Percentiles rank a stretch among this genome's conserved stretches.
Evolutionary conservation across 2,329 filamentous ascomycete genomes (phyloP).

Genomic region (Drechslerella coelobrocha): DNA sequence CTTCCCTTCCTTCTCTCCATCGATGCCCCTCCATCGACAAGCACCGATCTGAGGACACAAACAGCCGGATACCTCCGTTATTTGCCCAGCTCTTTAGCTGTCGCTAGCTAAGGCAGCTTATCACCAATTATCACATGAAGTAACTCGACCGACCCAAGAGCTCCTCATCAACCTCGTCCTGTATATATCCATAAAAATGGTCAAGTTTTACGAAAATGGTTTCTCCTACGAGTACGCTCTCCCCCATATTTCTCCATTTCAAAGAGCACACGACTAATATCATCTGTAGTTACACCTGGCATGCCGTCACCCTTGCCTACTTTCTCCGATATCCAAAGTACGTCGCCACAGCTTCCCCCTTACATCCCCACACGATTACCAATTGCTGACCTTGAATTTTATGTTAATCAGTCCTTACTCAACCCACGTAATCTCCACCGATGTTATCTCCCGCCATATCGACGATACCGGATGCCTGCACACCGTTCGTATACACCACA

Average conservation of each 20-base stretch:
- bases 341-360: conserved; percentile 9
- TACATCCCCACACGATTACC: neutral
- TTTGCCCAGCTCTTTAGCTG: conserved; percentile 40
- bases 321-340: conserved; percentile 78
- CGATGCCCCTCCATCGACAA: neutral
- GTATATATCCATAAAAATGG: conserved; percentile 51
- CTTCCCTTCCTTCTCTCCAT: neutral
- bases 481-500: conserved; percentile 80
- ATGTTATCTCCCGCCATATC: conserved; percentile 77
- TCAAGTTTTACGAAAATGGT: conserved; percentile 55
- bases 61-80: neutral
- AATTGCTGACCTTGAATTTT: conserved; percentile 56
- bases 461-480: conserved; percentile 77
- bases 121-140: conserved; percentile 22
- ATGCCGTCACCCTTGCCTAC: conserved; percentile 84
- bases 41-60: conserved; percentile 12
- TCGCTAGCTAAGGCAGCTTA: conserved; percentile 32
- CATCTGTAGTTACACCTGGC: conserved; percentile 72
- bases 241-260: conserved; percentile 12
- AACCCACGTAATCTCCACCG: conserved; percentile 80
- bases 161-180: conserved; percentile 4
- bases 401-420: conserved; percentile 77
- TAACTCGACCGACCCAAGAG: neutral
- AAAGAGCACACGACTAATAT: conserved; percentile 15
- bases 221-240: conserved; percentile 55